Base-by-base conservation (phyloP, 2,329 filamentous ascomycete species). In the Clonostachys chloroleuca region DNA sequence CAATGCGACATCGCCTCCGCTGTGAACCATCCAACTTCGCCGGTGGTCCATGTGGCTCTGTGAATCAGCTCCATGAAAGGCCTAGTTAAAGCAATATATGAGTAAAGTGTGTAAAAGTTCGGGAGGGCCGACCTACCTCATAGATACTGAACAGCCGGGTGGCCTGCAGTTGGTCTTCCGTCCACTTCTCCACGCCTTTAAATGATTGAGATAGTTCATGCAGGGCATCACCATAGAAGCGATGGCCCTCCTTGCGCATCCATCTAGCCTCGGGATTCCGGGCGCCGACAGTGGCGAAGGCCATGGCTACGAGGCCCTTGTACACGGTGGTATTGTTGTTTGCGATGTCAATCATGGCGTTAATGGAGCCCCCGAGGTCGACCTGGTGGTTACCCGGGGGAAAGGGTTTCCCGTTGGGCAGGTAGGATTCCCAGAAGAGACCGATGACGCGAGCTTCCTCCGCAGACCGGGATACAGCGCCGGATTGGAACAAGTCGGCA, bases 341-440 rank as follows among this genome's bases (percentile, higher is more conserved):
- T n/a, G 14, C 36, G 36, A 39, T n/a, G 18, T 24, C n/a, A 36
- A 12, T 35, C 12, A 41, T 24, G 45, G 45, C 45, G n/a, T 34
- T 16, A 17, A 43, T 16, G 10, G 33, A 36, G 34, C 34, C 40
- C 33, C 41, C 41, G 17, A 43, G 40, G n/a, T 18, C 30, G 35
- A 40, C 17, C 20, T 34, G 33, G 4, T 41, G 24, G 9, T 35
- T 12, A 24, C 24, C 20, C 34, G 45, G 37, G 42, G 44, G 40
- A 41, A 45, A 44, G 34, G 40, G 42, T 33, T 37, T 33, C 40
- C 34, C 30, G 46, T 52, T 52, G 41, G 46, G 50, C 9, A 52
- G 45, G 34, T 50, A 48, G n/a, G 44, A 42, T n/a, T 50, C 52
- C 46, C 46, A 48, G 46, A 48, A 48, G 12, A 24, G 42, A 20